Evolutionary conservation across 768 basidiomycete species (phyloP), one percentile per base, ranked within the genome.

Genomic region (Leucocoprinus sp.): DNA sequence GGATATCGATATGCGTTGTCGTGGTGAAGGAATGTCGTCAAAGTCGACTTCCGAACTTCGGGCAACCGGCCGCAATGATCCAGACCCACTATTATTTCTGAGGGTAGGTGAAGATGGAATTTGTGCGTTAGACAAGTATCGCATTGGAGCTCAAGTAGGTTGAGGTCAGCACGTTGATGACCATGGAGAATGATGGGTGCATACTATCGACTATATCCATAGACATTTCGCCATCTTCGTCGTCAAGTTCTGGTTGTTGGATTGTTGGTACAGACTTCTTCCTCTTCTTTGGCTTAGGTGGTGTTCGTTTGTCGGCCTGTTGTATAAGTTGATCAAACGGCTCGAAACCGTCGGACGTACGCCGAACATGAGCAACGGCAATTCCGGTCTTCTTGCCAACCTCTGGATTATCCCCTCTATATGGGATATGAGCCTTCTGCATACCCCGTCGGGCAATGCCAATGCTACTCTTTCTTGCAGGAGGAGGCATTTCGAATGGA

Each of bases 311-410:
- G 63, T 84, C 82, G 2, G 74, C 83, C 55, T 84, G 82, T 41
- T 73, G 71, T 37, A 89, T 71, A 42, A 90, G 58, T 55, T 86
- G 74, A 45, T 83, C 84, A 59, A 89, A 89, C 0, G 79, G 82
- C 59, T 90, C 86, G 58, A 89, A 88, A 22, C 84, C 87, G 60
- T 88, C 87, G 19, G 84, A 84, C 57, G 76, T 78, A 53, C 78
- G 79, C 50, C 82, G 77, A 45, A 88, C 76, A 55, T 76, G 74
- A 29, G 65, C 72, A 11, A 89, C 79, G 0, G 76, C 69, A 43
- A 87, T 71, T 4, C 87, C 87, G 0, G 87, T 90, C 59, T 79
- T 84, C 72, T 85, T 88, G 14, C 87, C 87, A 45, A 81, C 83
- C 40, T 75, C 75, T 8, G 78, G 75, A 54, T 88, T 82, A 52